These are phyloP conservation scores for Lasiodiplodia theobromae DNA, from an alignment of 2,329 filamentous ascomycete genomes.

Conservation along the genomic window DNA sequence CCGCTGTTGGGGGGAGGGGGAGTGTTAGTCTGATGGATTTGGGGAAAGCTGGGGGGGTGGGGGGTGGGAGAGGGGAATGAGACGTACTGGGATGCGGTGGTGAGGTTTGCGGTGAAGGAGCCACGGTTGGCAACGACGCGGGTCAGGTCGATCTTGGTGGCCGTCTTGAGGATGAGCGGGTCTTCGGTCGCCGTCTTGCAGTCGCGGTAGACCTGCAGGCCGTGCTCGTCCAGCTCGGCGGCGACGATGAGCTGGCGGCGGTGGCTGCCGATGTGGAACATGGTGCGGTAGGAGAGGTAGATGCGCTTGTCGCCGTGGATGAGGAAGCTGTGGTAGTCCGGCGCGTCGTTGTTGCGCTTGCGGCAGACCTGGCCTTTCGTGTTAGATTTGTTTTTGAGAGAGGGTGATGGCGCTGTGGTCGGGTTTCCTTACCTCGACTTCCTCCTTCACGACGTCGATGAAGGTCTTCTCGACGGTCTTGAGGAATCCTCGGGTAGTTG, in stretches of 20 bases:
- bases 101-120: background rate
- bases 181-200: slow-evolving; percentile 37
- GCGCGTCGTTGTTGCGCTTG: slow-evolving; percentile 45
- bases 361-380: slow-evolving; percentile 31
- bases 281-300: slow-evolving; percentile 48
- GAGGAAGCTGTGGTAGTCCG: slow-evolving; percentile 49
- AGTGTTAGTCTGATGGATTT: background rate
- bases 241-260: slow-evolving; percentile 50
- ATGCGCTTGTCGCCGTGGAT: slow-evolving; percentile 46
- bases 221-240: slow-evolving; percentile 36
- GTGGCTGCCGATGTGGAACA: slow-evolving; percentile 52
- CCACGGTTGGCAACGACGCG: slow-evolving; percentile 33
- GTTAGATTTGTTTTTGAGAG: background rate
- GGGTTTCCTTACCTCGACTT: slow-evolving; percentile 32
- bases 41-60: too few species aligned
- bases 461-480: slow-evolving; percentile 46
- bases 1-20: background rate
- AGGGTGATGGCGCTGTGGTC: too few species aligned
- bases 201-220: slow-evolving; percentile 35
- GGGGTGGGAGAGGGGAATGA: too few species aligned
- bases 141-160: slow-evolving; percentile 36
- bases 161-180: slow-evolving; percentile 39
- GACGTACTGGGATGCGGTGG: background rate
- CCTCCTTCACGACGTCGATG: slow-evolving; percentile 40
- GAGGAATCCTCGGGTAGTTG: slow-evolving; percentile 51